phyloP scores from a whole-genome alignment of 495 filamentous ascomycete genomes.

The Neurospora intermedia region DNA sequence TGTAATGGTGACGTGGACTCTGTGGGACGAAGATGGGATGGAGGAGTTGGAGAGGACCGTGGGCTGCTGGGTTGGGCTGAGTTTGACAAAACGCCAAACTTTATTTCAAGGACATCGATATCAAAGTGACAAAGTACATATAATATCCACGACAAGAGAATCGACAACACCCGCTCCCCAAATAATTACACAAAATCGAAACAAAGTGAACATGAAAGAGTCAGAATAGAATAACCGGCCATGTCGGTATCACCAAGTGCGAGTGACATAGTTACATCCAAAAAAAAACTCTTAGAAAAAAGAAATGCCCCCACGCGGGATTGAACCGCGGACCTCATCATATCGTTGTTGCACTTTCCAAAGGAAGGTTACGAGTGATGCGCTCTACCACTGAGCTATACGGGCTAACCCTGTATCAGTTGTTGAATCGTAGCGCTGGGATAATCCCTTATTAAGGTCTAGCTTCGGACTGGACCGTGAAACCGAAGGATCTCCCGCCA shows the following conservation, averaged over 20 bases:
- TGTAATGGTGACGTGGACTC: background rate
- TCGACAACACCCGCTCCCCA: background rate
- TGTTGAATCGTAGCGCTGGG: background rate
- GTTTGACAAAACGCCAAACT: background rate
- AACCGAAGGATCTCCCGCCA: no score
- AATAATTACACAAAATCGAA: background rate
- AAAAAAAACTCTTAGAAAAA: background rate
- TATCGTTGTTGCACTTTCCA: background rate
- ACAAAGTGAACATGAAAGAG: background rate
- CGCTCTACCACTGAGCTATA: background rate
- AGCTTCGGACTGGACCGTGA: no score
- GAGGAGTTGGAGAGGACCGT: background rate
- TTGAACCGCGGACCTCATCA: background rate
- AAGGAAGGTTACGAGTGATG: background rate
- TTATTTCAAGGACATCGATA: background rate
- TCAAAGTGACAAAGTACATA: background rate
- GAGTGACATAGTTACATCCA: background rate
- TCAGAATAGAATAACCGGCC: background rate
- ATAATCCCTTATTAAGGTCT: background rate
- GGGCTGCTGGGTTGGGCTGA: background rate
- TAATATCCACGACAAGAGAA: background rate
- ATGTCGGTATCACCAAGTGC: background rate
- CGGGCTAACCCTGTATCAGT: background rate
- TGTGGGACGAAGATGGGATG: background rate
- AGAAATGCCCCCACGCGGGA: background rate